Evolutionary conservation across 83 land plant species (phyloP), one percentile per base, ranked within the genome.

Genomic region (Diphasiastrum complanatum): DNA sequence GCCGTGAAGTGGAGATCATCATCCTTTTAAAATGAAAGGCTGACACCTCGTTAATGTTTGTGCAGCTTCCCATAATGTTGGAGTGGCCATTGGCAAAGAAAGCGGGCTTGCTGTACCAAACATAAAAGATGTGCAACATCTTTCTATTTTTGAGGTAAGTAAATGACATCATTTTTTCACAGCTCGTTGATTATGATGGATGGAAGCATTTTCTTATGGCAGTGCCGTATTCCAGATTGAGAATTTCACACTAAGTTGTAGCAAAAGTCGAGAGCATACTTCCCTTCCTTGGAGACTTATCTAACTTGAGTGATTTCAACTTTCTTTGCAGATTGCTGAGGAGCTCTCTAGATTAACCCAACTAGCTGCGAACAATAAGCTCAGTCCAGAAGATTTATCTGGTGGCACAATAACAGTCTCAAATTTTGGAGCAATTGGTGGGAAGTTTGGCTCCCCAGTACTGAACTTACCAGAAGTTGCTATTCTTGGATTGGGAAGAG

Each of bases 341-440:
- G 93, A 95, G 61, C 69, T 89, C n/a, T 67, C 78, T 18, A 64
- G 99, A 33, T 69, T 95, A 31, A 79, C 83, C 45, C 70, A 80
- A 51, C 62, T 79, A 53, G 96, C 99, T 30, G 55, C 65, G 26
- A 78, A 58, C 24, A 95, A 89, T 82, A 76, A 76, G 67, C 75
- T 95, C 51, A 66, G 49, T 38, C 49, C 83, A 40, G 82, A 78
- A n/a, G 97, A 95, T 60, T 58, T 86, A 33, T 72, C 80, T 33
- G 88, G 85, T 24, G 99, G 99, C 65, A 89, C 99, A 27, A 86
- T 89, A 60, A 89, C 89, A 23, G 61, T 95, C 59, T 84, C 89
- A 63, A 95, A 95, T 70, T 81, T 95, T 74, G 99, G 99, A 55
- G 80, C 99, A 2, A 82, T 93, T 58, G 99, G 99, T 26, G 99